A percentile compares a stretch with the other conserved stretches of the same genome.
Evolutionary conservation across 768 basidiomycete species (phyloP).

Genomic region (Tulasnella sp.): DNA sequence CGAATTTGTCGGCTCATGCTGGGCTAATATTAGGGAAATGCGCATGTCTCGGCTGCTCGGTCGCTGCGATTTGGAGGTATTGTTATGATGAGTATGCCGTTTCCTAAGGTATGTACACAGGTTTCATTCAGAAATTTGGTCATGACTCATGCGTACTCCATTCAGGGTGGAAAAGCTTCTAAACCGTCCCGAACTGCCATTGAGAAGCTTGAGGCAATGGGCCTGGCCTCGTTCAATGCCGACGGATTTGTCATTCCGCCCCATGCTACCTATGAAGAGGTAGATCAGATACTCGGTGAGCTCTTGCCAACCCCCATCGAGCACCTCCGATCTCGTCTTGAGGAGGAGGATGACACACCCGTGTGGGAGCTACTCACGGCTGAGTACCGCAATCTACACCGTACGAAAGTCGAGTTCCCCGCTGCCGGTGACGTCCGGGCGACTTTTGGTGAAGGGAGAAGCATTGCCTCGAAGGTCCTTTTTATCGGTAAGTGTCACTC

Average conservation of each 20-base stretch:
- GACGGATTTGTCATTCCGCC: neutral
- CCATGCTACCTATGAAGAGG: neutral
- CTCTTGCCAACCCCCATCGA: neutral
- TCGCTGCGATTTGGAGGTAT: neutral
- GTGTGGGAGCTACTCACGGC: neutral
- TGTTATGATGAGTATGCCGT: neutral
- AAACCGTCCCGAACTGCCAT: neutral
- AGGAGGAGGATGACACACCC: neutral
- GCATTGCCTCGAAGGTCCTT: neutral
- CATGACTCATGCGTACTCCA: neutral
- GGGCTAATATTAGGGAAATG: constrained; percentile 30
- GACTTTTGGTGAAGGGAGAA: neutral
- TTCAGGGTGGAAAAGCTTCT: neutral
- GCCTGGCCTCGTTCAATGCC: neutral
- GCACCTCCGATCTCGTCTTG: neutral
- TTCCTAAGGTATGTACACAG: neutral
- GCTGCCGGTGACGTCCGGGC: neutral
- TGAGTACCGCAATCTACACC: neutral
- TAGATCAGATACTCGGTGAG: neutral
- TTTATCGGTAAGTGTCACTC: neutral
- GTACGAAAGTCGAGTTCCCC: neutral
- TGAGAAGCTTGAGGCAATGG: neutral
- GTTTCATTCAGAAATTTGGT: neutral
- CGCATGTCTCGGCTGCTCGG: neutral
- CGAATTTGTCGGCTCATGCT: constrained; percentile 6